These are phyloP conservation scores for Lachancea sp. DNA, from an alignment of 805 yeast species.

Conservation along the genomic window DNA sequence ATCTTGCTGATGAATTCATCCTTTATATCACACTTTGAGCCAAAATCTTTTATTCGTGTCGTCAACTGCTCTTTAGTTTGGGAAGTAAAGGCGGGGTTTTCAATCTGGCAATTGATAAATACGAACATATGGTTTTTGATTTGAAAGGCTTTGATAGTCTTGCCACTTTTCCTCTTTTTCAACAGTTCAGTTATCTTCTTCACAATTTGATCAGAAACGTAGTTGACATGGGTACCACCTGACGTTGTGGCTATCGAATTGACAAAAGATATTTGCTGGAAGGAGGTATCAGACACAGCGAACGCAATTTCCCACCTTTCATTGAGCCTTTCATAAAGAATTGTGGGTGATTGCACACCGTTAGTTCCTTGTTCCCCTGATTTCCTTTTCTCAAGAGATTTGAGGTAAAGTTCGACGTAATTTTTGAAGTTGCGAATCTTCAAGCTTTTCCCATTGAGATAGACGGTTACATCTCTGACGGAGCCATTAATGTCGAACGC, in stretches of 20 bases:
- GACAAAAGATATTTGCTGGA: constrained; percentile 93
- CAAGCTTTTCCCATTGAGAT: constrained; percentile 66
- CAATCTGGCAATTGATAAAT: constrained; percentile 86
- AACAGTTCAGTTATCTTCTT: constrained; percentile 66
- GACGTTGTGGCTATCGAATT: constrained; percentile 95
- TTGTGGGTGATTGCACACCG: constrained; percentile 37
- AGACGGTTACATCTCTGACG: constrained; percentile 72
- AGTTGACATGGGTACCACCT: constrained; percentile 94
- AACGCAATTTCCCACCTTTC: constrained; percentile 96
- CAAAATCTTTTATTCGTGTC: constrained; percentile 82
- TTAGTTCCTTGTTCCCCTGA: constrained; percentile 32
- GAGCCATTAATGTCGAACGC: constrained; percentile 95
- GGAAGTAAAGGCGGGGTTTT: constrained; percentile 94
- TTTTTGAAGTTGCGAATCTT: constrained; percentile 71
- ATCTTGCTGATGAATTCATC: constrained; percentile 70
- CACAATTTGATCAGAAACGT: constrained; percentile 77
- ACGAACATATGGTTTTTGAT: constrained; percentile 84
- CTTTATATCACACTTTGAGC: constrained; percentile 72
- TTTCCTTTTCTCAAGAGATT: constrained; percentile 50
- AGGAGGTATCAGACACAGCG: constrained; percentile 82
- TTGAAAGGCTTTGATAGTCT: constrained; percentile 80
- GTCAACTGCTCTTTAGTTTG: constrained; percentile 96
- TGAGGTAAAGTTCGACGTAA: constrained; percentile 84
- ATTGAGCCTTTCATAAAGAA: constrained; percentile 73
- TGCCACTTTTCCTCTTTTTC: constrained; percentile 49